phyloP scores from a whole-genome alignment of 345 rosid species.

The Sonneratia caseolaris region DNA sequence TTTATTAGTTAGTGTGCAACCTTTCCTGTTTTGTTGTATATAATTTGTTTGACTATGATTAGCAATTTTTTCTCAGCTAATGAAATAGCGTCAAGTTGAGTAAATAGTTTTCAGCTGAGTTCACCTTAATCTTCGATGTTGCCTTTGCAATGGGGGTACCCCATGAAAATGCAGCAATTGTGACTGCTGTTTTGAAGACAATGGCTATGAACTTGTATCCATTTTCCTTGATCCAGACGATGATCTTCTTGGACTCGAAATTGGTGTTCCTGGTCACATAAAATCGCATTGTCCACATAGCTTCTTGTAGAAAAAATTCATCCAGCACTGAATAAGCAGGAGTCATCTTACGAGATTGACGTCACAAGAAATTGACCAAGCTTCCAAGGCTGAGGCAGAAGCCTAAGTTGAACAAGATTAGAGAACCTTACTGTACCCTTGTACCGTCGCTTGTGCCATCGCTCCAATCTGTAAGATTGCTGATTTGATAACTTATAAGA shows the following conservation, averaged over 20 bases:
- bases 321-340: not conserved
- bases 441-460: not conserved
- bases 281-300: too few relatives aligned
- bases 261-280: not conserved
- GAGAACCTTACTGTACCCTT: too few relatives aligned
- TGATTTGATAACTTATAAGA: not conserved
- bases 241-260: too few relatives aligned
- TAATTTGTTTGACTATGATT: not conserved
- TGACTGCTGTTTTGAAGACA: not conserved
- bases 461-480: not conserved
- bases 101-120: constrained; percentile 4
- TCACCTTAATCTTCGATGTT: constrained; percentile 3
- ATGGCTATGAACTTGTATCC: not conserved
- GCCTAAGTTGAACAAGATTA: too few relatives aligned
- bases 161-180: not conserved
- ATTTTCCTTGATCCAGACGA: too few relatives aligned
- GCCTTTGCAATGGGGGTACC: not conserved
- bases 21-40: not conserved
- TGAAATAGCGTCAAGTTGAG: constrained; percentile 2
- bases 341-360: not conserved
- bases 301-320: too few relatives aligned
- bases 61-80: constrained; percentile 6
- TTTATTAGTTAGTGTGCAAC: not conserved
- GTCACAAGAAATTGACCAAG: not conserved
- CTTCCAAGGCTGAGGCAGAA: too few relatives aligned